These are phyloP conservation scores for Crithidia sp. DNA, from an alignment of 208 protist species.

Conservation along the genomic window DNA sequence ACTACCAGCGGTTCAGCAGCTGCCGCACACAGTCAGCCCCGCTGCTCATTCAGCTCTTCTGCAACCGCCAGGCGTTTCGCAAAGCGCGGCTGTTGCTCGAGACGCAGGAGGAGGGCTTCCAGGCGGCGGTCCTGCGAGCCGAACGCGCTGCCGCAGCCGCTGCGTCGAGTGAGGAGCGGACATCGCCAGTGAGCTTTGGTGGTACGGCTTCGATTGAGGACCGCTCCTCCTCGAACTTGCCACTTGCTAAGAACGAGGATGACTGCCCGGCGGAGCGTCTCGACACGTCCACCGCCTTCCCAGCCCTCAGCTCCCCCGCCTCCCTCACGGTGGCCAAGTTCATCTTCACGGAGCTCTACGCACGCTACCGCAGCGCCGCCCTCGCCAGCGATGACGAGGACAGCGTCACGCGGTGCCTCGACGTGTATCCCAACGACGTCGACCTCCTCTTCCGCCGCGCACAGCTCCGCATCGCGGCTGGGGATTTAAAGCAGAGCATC, in stretches of 20 bases:
- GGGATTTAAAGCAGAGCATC: slow-evolving; percentile 72
- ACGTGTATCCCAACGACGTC: slow-evolving; percentile 76
- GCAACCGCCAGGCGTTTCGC: slow-evolving; percentile 78
- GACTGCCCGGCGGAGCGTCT: background rate
- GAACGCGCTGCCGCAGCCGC: background rate
- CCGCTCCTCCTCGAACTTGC: background rate
- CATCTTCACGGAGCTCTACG: slow-evolving; percentile 76
- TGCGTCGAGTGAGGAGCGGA: background rate
- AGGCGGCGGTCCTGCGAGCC: background rate
- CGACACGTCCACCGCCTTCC: background rate
- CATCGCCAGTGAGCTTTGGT: no score
- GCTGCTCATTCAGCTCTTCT: slow-evolving; percentile 83
- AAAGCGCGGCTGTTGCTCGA: slow-evolving; percentile 72
- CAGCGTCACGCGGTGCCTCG: slow-evolving; percentile 83
- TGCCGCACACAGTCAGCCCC: slow-evolving; percentile 51
- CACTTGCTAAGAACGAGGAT: background rate
- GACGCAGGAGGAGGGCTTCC: slow-evolving; percentile 23
- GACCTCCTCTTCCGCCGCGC: slow-evolving; percentile 80
- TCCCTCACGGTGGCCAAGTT: slow-evolving; percentile 72
- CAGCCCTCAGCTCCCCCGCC: no score
- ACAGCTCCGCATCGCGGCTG: slow-evolving; percentile 62
- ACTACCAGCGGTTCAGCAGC: slow-evolving; percentile 44
- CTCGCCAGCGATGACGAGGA: slow-evolving; percentile 65
- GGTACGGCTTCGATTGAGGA: background rate
- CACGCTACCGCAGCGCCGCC: slow-evolving; percentile 71